These are phyloP conservation scores for Chenopodium quinoa DNA, from an alignment of 148 eudicot species.

Conservation along the genomic window DNA sequence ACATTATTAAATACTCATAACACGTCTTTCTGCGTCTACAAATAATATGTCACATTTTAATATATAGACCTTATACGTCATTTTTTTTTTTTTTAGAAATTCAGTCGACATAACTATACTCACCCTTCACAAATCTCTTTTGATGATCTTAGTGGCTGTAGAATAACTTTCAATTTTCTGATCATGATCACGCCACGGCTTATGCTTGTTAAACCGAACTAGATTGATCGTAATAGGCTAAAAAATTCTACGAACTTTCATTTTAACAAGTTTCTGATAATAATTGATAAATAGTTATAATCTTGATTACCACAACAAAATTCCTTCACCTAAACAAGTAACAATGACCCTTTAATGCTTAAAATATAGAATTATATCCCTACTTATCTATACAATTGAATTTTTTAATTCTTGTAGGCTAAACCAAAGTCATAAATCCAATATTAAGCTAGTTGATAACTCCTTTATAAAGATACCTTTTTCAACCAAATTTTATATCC, in stretches of 20 bases:
- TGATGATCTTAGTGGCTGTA: conserved; percentile 5
- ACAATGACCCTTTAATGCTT: conserved; percentile 9
- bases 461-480: conserved; percentile 20
- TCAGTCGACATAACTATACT: neutral
- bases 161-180: conserved; percentile 13
- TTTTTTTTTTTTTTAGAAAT: no score
- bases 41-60: neutral
- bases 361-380: neutral
- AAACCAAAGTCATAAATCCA: conserved; percentile 1
- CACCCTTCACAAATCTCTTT: neutral
- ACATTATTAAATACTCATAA: no score
- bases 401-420: neutral
- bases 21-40: neutral
- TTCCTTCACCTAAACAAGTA: conserved; percentile 13
- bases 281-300: neutral
- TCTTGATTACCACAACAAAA: neutral
- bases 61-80: no score
- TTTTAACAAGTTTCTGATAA: neutral
- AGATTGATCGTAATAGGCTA: neutral
- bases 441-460: conserved; percentile 12
- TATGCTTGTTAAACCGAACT: conserved; percentile 16
- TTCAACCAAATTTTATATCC: conserved; percentile 14
- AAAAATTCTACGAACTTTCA: neutral
- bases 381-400: neutral
- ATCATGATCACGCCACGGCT: neutral